phyloP scores from a whole-genome alignment of 805 yeast genomes.

The Wickerhamomyces silvicola region DNA sequence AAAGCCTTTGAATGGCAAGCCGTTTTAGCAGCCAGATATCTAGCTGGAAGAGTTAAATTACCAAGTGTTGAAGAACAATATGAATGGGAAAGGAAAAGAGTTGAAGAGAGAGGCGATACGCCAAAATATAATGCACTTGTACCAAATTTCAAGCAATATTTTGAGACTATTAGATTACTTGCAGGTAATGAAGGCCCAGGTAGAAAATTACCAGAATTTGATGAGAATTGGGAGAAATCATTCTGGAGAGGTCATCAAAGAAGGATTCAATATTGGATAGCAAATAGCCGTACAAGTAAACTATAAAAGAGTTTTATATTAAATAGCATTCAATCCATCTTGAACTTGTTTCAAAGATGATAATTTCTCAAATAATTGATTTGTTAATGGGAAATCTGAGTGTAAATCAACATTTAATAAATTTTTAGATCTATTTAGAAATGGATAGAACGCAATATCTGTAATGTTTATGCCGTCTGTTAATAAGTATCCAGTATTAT shows the following conservation, averaged over 20 bases:
- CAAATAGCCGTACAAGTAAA: constrained; percentile 1
- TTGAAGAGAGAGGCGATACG: constrained; percentile 15
- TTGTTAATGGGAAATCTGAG: neutral
- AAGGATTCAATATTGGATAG: constrained; percentile 7
- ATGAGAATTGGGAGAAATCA: constrained; percentile 5
- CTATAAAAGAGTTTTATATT: no score
- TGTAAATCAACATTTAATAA: neutral
- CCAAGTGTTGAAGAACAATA: constrained; percentile 34
- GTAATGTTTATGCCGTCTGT: no score
- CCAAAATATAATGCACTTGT: constrained; percentile 1
- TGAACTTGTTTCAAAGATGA: constrained; percentile 1
- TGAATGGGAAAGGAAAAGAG: constrained; percentile 23
- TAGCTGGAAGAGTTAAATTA: constrained; percentile 32
- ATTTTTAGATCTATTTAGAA: neutral
- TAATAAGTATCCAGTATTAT: no score
- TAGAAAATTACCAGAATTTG: constrained; percentile 3
- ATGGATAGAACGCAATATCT: neutral
- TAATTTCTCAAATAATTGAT: neutral
- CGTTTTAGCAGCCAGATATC: constrained; percentile 45
- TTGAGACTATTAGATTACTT: constrained; percentile 3
- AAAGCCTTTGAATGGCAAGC: constrained; percentile 41
- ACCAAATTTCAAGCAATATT: constrained; percentile 5
- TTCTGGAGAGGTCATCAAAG: constrained; percentile 7
- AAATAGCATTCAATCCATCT: no score
- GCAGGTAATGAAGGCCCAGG: constrained; percentile 3